Percentiles rank a stretch among this genome's conserved stretches.
Evolutionary conservation across 176 grass and related monocot genomes (phyloP).

Genomic region (Rhynchospora tenuis): DNA sequence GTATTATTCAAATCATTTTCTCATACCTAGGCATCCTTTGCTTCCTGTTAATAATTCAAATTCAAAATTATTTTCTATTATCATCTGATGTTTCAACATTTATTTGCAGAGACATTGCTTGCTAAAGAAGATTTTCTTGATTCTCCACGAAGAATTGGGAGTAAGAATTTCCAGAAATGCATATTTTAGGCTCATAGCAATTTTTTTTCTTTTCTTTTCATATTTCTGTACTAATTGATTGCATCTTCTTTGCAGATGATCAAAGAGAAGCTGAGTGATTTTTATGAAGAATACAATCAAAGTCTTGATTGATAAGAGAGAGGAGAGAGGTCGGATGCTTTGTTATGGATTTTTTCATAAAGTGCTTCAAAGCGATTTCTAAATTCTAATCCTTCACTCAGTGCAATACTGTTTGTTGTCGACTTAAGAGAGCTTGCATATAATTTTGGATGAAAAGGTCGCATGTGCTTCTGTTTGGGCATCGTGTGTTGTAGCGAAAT

Average conservation of each 20-base stretch:
- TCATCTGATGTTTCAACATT: conserved; percentile 26
- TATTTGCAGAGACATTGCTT: conserved; percentile 70
- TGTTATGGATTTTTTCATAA: background rate
- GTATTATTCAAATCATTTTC: conserved; percentile 10
- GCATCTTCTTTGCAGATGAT: conserved; percentile 38
- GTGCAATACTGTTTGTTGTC: background rate
- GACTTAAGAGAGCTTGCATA: background rate
- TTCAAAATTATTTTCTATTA: background rate
- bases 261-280: conserved; percentile 67
- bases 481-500: background rate
- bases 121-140: conserved; percentile 82
- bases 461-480: background rate
- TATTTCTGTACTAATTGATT: conserved; percentile 4
- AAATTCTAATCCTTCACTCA: background rate
- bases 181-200: background rate
- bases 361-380: background rate
- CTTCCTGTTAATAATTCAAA: background rate
- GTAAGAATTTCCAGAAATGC: conserved; percentile 25
- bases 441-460: background rate
- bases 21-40: background rate
- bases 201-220: background rate
- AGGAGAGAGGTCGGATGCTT: background rate
- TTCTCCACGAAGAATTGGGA: conserved; percentile 84
- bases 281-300: conserved; percentile 37
- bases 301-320: background rate